Conservation (phyloP, 164 flowering plant genomes). For the Aristolochia contorta region DNA sequence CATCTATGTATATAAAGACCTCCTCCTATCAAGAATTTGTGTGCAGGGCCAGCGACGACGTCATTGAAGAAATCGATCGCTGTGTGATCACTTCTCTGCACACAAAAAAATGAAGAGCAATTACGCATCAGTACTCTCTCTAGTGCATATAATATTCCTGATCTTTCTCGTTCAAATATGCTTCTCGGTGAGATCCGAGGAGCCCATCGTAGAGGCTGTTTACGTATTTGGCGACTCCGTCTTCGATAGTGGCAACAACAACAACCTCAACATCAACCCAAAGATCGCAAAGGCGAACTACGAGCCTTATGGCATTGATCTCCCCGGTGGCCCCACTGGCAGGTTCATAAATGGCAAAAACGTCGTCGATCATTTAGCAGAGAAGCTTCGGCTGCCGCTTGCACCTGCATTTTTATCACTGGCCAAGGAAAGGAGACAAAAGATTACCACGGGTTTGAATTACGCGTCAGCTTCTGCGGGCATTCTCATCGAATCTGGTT, state of each 20-base stretch:
- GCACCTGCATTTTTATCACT: conserved; percentile 4
- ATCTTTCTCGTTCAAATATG: neutral
- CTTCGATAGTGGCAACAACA: conserved; percentile 74
- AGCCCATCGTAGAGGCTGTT: conserved; percentile 33
- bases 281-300: conserved; percentile 56
- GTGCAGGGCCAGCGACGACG: too few relatives aligned
- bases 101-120: too few relatives aligned
- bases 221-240: conserved; percentile 69
- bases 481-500: conserved; percentile 6
- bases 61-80: too few relatives aligned
- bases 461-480: conserved; percentile 15
- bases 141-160: neutral
- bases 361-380: neutral
- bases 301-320: conserved; percentile 76
- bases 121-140: too few relatives aligned
- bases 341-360: conserved; percentile 69
- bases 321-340: conserved; percentile 50
- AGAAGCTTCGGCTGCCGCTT: neutral
- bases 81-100: too few relatives aligned
- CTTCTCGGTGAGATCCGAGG: neutral
- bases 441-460: conserved; percentile 11
- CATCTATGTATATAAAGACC: too few relatives aligned
- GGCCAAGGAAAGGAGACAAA: conserved; percentile 6
- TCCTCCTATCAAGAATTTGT: too few relatives aligned
- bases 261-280: conserved; percentile 37